A percentile compares a stretch with the other conserved stretches of the same genome.
Evolutionary conservation across 2,329 filamentous ascomycete species (phyloP).

Genomic region (Apiospora sp.): DNA sequence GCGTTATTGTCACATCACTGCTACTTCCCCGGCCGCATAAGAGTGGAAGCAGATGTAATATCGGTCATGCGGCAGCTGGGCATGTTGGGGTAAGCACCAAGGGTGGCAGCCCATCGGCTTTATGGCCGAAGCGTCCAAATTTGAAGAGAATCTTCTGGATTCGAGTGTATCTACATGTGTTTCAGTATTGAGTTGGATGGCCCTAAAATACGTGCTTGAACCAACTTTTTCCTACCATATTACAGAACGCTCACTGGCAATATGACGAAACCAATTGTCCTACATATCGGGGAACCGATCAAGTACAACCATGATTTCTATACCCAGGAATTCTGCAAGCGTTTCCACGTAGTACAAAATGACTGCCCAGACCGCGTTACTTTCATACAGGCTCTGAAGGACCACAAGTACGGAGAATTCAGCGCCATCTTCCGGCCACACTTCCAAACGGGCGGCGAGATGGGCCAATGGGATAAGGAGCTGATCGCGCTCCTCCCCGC

Average conservation of each 20-base stretch:
- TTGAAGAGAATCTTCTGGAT: neutral
- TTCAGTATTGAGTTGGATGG: neutral
- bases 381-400: constrained; percentile 51
- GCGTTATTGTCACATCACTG: neutral
- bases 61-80: neutral
- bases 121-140: neutral
- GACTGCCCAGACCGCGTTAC: constrained; percentile 44
- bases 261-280: constrained; percentile 44
- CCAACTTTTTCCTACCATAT: too few species aligned
- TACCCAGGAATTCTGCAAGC: constrained; percentile 45
- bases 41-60: neutral
- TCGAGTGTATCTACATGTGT: too few species aligned
- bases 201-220: neutral
- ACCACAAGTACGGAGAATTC: constrained; percentile 42
- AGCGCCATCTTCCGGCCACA: constrained; percentile 65
- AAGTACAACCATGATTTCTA: constrained; percentile 56
- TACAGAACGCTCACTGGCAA: too few species aligned
- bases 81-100: neutral
- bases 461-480: constrained; percentile 70
- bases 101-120: neutral
- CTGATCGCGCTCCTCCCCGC: constrained; percentile 63
- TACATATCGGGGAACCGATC: constrained; percentile 55
- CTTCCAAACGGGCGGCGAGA: constrained; percentile 70
- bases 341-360: constrained; percentile 51
- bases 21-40: neutral